A percentile compares a stretch with the other conserved stretches of the same genome.
These are phyloP conservation scores for Geranium brycei DNA, from an alignment of 345 rosid genomes.

Conservation along the genomic window DNA sequence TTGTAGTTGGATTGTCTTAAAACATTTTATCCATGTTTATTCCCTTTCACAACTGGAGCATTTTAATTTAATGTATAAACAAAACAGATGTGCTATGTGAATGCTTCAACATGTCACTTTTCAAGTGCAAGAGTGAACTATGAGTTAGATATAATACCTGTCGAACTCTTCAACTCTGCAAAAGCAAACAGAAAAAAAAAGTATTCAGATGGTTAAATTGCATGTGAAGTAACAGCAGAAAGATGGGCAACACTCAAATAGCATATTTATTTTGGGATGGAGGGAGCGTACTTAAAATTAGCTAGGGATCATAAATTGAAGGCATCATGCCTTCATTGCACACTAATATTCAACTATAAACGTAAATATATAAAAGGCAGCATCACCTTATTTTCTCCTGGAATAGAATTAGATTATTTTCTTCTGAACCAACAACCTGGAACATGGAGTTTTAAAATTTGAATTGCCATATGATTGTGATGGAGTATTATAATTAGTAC, in stretches of 20 bases:
- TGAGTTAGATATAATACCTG: conserved; percentile 42
- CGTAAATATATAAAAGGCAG: conserved; percentile 5
- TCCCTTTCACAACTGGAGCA: neutral
- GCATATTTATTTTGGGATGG: too few relatives aligned
- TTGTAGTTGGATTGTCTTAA: neutral
- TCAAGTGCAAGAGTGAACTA: neutral
- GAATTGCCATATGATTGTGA: conserved; percentile 1
- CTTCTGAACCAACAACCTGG: conserved; percentile 87
- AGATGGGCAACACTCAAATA: too few relatives aligned
- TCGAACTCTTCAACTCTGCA: conserved; percentile 85
- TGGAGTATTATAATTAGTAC: neutral
- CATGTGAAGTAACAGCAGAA: too few relatives aligned
- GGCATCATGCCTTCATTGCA: neutral
- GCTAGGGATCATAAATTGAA: conserved; percentile 8
- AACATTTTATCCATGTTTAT: neutral
- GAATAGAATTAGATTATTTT: conserved; percentile 68
- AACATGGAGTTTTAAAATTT: conserved; percentile 16
- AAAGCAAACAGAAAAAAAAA: conserved; percentile 21
- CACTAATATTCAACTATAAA: conserved; percentile 3
- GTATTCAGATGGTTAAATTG: neutral
- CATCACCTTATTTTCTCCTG: conserved; percentile 88
- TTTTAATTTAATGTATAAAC: too few relatives aligned
- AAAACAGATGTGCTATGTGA: neutral
- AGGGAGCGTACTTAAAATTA: neutral
- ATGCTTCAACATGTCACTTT: neutral